These are phyloP conservation scores for Dothistroma pini DNA, from an alignment of 2,329 filamentous ascomycete genomes.

Conservation along the genomic window DNA sequence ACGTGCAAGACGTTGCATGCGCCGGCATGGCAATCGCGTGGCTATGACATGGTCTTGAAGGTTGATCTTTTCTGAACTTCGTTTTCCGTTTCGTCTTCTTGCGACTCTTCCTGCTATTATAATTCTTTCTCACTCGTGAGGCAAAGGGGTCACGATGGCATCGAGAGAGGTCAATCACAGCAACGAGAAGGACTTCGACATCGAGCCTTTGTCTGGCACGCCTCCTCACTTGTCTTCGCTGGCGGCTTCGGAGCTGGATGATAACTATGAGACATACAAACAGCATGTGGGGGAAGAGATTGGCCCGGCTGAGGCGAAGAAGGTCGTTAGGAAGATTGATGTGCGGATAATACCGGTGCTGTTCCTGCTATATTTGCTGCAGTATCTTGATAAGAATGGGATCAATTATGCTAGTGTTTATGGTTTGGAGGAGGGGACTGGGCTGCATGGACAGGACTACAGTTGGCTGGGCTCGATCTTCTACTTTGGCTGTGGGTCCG, in stretches of 20 bases:
- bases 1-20: background rate
- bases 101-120: background rate
- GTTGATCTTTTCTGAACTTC: background rate
- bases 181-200: constrained; percentile 8
- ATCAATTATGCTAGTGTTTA: constrained; percentile 48
- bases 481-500: constrained; percentile 45
- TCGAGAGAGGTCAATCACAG: background rate
- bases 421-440: constrained; percentile 46
- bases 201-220: constrained; percentile 11
- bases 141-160: background rate
- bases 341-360: constrained; percentile 35
- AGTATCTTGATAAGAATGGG: constrained; percentile 41
- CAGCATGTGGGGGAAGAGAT: constrained; percentile 24
- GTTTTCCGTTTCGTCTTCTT: background rate
- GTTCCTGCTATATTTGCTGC: constrained; percentile 37
- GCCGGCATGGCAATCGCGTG: background rate
- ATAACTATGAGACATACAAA: constrained; percentile 30
- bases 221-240: constrained; percentile 13
- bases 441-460: constrained; percentile 50
- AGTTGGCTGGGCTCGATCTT: constrained; percentile 50
- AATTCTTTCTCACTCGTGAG: background rate
- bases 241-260: constrained; percentile 26
- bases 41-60: background rate
- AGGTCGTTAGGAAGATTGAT: constrained; percentile 37
- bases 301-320: constrained; percentile 27